Evolutionary conservation across 2,329 filamentous ascomycete species (phyloP), one percentile per base, ranked within the genome.

Genomic region (Pseudocercospora fijiensis): DNA sequence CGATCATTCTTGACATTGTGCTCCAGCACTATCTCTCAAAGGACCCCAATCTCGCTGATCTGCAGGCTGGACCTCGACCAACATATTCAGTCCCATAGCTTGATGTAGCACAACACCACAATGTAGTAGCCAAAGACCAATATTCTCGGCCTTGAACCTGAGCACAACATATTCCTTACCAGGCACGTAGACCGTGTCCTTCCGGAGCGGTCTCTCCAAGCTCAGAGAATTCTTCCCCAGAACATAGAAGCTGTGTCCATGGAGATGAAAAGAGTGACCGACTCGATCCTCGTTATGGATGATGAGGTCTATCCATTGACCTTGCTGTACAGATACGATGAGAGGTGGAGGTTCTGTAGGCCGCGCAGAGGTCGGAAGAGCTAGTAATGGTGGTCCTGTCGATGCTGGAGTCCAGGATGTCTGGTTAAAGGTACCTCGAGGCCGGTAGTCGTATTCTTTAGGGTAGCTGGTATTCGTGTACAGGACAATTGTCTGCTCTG

Each of bases 261-360:
- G 64, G 43, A 83, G 62, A 68, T 83, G 82, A 61, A 83, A 83
- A 0, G 81, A 80, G 67, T 84, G 80, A 0, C 78, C 73, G 4
- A 77, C 78, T 28, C 82, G 79, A 61, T 83, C 81, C n/a, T 82
- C 71, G 59, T 83, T 84, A 65, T 83, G 83, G 60, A 83, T 72
- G 3, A 82, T 74, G 0, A 83, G 63, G 63, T 82, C 80, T 0
- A 82, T 72, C 80, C 81, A 83, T 3, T 58, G 22, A 11, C 27
- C 61, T 37, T 53, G 5, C 65, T 64, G 2, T 68, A 73, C 2
- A 72, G 73, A 2, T 70, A 71, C 58, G 75, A 71, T 2, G 75
- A 82, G 71, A 45, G 81, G 77, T 51, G 80, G 77, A 2, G 67
- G 59, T 57, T 82, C 78, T 7, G 16, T 45, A 9, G 60, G 57